phyloP scores from a whole-genome alignment of 2,329 filamentous ascomycete species.

The Dryadomyces sulphureus region DNA sequence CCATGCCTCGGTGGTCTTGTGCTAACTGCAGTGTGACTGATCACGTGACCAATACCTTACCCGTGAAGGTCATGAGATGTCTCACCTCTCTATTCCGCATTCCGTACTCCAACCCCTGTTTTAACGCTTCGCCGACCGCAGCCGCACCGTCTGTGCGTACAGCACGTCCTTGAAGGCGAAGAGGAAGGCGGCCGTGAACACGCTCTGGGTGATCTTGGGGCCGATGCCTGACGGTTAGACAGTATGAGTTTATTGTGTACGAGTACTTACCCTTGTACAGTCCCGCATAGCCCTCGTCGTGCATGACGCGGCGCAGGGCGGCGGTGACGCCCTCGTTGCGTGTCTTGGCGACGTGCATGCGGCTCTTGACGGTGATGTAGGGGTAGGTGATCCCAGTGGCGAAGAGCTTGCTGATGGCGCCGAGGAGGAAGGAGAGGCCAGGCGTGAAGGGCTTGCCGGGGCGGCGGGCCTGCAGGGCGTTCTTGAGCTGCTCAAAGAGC shows the following conservation, averaged over 20 bases:
- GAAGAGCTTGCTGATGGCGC: conserved; percentile 85
- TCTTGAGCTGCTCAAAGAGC: conserved; percentile 97
- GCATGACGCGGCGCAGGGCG: conserved; percentile 64
- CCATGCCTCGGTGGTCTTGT: too few species aligned
- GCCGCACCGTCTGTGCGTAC: conserved; percentile 65
- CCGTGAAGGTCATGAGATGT: too few species aligned
- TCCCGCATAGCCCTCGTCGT: conserved; percentile 80
- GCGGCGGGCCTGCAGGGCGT: conserved; percentile 54
- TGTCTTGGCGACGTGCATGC: conserved; percentile 88
- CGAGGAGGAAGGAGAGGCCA: conserved; percentile 76
- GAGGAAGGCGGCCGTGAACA: conserved; percentile 86
- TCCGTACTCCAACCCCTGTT: background rate
- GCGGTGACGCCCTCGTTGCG: conserved; percentile 47
- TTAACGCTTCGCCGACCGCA: conserved; percentile 32
- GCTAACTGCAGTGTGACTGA: too few species aligned
- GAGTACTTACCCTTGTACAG: conserved; percentile 68
- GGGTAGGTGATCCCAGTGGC: conserved; percentile 92
- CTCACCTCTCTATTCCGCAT: background rate
- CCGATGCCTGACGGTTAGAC: conserved; percentile 53
- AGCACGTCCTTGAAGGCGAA: conserved; percentile 98
- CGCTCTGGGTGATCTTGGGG: conserved; percentile 93
- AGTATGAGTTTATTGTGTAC: background rate
- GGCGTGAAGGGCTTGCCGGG: conserved; percentile 51
- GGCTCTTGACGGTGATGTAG: conserved; percentile 97
- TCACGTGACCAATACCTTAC: too few species aligned